Conservation (phyloP, 2,329 filamentous ascomycete genomes). For the Geosmithia putterillii region DNA sequence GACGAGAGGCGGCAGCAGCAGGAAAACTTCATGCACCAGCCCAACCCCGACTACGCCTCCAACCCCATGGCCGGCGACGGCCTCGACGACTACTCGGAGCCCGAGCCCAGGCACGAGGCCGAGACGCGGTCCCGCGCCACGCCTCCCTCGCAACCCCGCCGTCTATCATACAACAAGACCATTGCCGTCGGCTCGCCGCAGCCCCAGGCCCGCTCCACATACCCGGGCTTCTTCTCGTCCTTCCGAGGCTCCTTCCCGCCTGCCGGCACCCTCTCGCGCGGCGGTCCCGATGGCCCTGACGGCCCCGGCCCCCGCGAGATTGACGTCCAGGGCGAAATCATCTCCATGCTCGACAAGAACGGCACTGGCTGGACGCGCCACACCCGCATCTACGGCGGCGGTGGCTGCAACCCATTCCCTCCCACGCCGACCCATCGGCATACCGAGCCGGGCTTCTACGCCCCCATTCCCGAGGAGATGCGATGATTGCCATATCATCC, state of each 20-base stretch:
- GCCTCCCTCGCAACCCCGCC: conserved; percentile 19
- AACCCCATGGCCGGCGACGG: conserved; percentile 10
- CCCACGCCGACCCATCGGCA: conserved; percentile 29
- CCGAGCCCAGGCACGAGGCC: background rate
- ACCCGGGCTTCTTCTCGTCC: conserved; percentile 21
- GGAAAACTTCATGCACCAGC: conserved; percentile 31
- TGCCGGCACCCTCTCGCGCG: conserved; percentile 32
- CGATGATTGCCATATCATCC: conserved; percentile 1
- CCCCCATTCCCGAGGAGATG: conserved; percentile 11
- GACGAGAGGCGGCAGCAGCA: conserved; percentile 6
- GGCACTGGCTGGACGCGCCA: conserved; percentile 43
- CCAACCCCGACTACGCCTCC: conserved; percentile 33
- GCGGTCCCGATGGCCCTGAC: conserved; percentile 22
- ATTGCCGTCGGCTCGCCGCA: conserved; percentile 17
- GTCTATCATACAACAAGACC: conserved; percentile 29
- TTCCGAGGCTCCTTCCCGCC: conserved; percentile 36
- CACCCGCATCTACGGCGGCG: conserved; percentile 46
- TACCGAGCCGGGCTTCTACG: conserved; percentile 37
- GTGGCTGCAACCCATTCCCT: conserved; percentile 42
- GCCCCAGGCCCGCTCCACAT: conserved; percentile 8
- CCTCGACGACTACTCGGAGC: conserved; percentile 4
- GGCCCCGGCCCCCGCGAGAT: conserved; percentile 19
- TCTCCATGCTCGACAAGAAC: conserved; percentile 32
- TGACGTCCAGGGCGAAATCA: conserved; percentile 35
- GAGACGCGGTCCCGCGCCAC: background rate